Percentiles rank a stretch among this genome's conserved stretches.
Conservation (phyloP, 768 basidiomycete genomes). For the Pholiota conissans region DNA sequence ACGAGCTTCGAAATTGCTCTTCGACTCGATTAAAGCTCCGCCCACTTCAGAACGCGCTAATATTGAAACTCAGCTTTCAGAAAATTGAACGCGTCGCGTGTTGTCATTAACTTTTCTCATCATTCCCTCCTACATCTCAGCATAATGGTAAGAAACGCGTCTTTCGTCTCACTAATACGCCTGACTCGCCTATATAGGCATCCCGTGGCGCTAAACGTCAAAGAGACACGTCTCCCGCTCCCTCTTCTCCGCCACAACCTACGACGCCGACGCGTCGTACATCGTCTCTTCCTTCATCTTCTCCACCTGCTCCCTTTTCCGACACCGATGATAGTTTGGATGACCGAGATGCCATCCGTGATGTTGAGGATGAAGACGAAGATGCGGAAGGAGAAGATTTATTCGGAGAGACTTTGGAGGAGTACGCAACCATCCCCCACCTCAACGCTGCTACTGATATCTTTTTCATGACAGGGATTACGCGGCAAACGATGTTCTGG, state of each 20-base stretch:
- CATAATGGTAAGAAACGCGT: conserved; percentile 38
- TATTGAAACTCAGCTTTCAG: conserved; percentile 23
- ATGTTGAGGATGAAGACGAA: conserved; percentile 67
- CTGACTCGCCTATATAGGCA: conserved; percentile 22
- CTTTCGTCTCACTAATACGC: conserved; percentile 13
- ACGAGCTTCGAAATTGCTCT: not conserved
- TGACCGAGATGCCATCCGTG: conserved; percentile 64
- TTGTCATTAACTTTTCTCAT: conserved; percentile 20
- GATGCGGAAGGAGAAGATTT: conserved; percentile 94
- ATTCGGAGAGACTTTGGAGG: conserved; percentile 76
- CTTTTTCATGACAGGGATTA: conserved; percentile 64
- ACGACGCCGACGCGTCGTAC: conserved; percentile 48
- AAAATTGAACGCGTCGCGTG: conserved; percentile 46
- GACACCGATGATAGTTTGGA: conserved; percentile 84
- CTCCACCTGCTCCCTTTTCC: conserved; percentile 79
- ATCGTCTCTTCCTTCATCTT: conserved; percentile 84
- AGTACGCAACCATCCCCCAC: conserved; percentile 42
- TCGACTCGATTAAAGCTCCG: conserved; percentile 41
- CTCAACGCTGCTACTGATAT: conserved; percentile 11
- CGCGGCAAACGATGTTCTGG: conserved; percentile 76
- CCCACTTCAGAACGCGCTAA: conserved; percentile 26
- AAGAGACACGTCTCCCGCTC: conserved; percentile 52
- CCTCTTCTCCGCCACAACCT: conserved; percentile 47
- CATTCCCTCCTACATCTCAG: conserved; percentile 10
- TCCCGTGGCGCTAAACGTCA: conserved; percentile 64